Percentiles rank a stretch among this genome's conserved stretches.
Evolutionary conservation across 495 filamentous ascomycete species (phyloP).

Genomic region (Bryoglossum gracile): DNA sequence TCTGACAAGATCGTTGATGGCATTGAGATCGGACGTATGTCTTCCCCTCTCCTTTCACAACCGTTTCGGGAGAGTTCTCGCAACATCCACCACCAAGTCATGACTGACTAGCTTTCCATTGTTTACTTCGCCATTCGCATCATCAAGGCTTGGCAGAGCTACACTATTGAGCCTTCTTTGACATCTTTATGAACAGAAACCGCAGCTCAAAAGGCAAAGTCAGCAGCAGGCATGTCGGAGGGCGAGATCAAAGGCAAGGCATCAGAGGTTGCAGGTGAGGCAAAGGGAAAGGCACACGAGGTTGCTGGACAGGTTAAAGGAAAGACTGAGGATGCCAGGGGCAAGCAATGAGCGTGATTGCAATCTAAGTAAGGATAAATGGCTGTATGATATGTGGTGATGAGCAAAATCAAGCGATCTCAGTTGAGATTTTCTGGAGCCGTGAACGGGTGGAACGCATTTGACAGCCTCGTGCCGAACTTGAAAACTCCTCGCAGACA

Average conservation of each 20-base stretch:
- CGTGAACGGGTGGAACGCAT: too few relatives aligned
- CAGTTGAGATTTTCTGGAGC: too few relatives aligned
- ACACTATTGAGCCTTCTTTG: neutral
- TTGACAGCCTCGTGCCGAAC: too few relatives aligned
- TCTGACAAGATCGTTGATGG: conserved; percentile 49
- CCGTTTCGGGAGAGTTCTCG: too few relatives aligned
- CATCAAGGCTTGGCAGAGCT: too few relatives aligned
- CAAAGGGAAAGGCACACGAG: conserved; percentile 32
- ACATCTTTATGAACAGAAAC: conserved; percentile 28
- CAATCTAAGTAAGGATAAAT: too few relatives aligned
- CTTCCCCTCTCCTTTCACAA: neutral
- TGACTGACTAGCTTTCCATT: too few relatives aligned
- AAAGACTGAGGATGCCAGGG: conserved; percentile 26
- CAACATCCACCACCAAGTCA: too few relatives aligned
- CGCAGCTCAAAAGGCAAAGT: conserved; percentile 38
- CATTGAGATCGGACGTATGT: conserved; percentile 45
- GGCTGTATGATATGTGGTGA: too few relatives aligned
- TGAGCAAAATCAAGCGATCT: too few relatives aligned
- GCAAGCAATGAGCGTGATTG: neutral
- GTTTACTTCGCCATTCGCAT: too few relatives aligned
- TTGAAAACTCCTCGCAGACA: too few relatives aligned
- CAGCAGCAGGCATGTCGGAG: conserved; percentile 25
- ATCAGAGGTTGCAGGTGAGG: conserved; percentile 28
- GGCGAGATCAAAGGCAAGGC: conserved; percentile 26
- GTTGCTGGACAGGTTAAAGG: conserved; percentile 34